phyloP scores from a whole-genome alignment of 1,284 basidiomycete genomes.

The Ceratorhiza oryzae-sativae region DNA sequence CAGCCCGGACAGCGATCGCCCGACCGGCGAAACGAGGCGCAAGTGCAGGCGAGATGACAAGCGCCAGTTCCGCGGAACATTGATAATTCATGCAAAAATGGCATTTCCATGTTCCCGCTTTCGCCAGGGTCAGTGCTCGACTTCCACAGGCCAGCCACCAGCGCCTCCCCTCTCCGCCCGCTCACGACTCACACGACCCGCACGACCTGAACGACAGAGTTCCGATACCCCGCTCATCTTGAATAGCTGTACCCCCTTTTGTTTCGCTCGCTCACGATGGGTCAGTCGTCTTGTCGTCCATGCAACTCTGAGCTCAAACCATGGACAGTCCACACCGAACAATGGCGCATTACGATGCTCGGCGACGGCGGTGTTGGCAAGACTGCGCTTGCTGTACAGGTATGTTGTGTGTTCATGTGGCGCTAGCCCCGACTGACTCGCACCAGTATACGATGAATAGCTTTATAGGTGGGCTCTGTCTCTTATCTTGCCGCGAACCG shows the following conservation, averaged over 20 bases:
- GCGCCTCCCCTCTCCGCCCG: background rate
- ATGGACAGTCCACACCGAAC: slow-evolving; percentile 66
- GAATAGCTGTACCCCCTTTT: background rate
- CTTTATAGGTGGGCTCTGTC: slow-evolving; percentile 76
- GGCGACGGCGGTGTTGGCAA: slow-evolving; percentile 99
- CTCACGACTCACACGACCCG: slow-evolving; percentile 36
- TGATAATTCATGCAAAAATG: background rate
- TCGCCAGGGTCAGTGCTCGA: slow-evolving; percentile 5
- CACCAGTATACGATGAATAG: slow-evolving; percentile 87
- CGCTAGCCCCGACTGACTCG: slow-evolving; percentile 43
- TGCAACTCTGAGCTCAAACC: background rate
- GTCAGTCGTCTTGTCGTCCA: background rate
- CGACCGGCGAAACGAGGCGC: background rate
- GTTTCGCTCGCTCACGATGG: slow-evolving; percentile 5
- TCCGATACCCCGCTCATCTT: slow-evolving; percentile 15
- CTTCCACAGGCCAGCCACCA: background rate
- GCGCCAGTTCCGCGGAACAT: slow-evolving; percentile 26
- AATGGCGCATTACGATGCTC: slow-evolving; percentile 91
- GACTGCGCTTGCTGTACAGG: slow-evolving; percentile 95
- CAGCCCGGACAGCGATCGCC: background rate
- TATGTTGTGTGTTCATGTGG: slow-evolving; percentile 52
- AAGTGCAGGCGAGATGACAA: background rate
- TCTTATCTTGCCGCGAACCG: slow-evolving; percentile 8
- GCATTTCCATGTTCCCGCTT: slow-evolving; percentile 25
- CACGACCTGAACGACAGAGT: slow-evolving; percentile 9